Conservation (phyloP, 148 eudicot genomes). For the Euryodendron excelsum region DNA sequence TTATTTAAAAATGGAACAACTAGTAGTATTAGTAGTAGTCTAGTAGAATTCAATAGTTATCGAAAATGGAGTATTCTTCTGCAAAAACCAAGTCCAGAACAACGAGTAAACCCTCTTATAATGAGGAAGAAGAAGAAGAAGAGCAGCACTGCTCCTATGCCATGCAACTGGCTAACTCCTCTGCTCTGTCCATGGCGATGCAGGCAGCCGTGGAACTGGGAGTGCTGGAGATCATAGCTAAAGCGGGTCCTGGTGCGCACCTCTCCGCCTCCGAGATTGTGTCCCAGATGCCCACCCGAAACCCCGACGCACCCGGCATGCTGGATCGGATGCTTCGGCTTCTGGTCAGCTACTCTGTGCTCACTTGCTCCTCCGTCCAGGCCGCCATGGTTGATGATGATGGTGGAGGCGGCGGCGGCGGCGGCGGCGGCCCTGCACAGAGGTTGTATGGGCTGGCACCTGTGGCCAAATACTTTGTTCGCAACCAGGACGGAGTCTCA, state of each 20-base stretch:
- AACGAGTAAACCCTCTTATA: too few species aligned
- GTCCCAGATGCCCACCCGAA: slow-evolving; percentile 11
- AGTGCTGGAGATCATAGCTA: slow-evolving; percentile 33
- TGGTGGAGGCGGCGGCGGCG: background rate
- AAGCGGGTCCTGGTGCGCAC: slow-evolving; percentile 16
- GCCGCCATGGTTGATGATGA: too few species aligned
- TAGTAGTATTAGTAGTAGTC: too few species aligned
- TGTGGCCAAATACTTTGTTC: slow-evolving; percentile 29
- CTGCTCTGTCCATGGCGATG: slow-evolving; percentile 20
- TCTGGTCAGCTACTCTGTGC: slow-evolving; percentile 28
- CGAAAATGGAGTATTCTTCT: too few species aligned
- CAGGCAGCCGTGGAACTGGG: slow-evolving; percentile 22
- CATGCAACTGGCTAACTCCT: slow-evolving; percentile 14
- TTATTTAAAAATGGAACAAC: too few species aligned
- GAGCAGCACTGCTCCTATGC: slow-evolving; percentile 11
- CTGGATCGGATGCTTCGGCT: slow-evolving; percentile 45
- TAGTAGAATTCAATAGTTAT: too few species aligned
- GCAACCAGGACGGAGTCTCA: slow-evolving; percentile 34
- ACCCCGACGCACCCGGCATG: slow-evolving; percentile 35
- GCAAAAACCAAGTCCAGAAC: too few species aligned
- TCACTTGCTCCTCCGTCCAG: slow-evolving; percentile 6
- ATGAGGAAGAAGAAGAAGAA: too few species aligned
- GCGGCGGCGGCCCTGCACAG: background rate
- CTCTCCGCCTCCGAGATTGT: slow-evolving; percentile 31
- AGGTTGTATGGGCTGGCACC: slow-evolving; percentile 31